Evolutionary conservation across 441 rosid genomes (phyloP).

Genomic region (Gossypium gossypioides): DNA sequence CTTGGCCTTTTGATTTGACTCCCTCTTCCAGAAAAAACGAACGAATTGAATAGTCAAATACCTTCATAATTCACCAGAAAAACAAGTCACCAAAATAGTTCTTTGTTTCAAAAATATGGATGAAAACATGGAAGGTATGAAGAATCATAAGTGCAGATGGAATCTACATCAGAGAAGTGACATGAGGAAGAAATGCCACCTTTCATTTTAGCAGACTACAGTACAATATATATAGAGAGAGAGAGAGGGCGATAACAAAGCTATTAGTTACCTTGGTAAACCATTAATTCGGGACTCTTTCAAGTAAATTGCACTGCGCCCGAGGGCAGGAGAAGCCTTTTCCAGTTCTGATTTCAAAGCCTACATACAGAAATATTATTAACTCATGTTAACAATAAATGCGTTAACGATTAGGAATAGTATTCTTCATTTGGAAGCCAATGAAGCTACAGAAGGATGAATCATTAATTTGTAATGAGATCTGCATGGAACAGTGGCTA

Average conservation of each 20-base stretch:
- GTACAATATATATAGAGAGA: background rate
- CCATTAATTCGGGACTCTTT: slow-evolving; percentile 77
- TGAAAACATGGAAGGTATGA: background rate
- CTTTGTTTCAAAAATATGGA: slow-evolving; percentile 10
- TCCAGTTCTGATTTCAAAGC: slow-evolving; percentile 86
- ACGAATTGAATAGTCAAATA: slow-evolving; percentile 95
- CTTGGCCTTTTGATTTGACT: slow-evolving; percentile 97
- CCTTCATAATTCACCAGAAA: slow-evolving; percentile 28
- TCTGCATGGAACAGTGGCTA: background rate
- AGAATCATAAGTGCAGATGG: background rate
- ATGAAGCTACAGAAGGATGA: background rate
- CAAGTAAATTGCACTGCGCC: slow-evolving; percentile 70
- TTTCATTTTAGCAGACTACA: background rate
- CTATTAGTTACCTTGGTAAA: slow-evolving; percentile 51
- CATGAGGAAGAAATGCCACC: slow-evolving; percentile 15
- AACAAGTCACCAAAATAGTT: slow-evolving; percentile 1
- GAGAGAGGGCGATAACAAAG: background rate
- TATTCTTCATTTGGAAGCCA: background rate
- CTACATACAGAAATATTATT: slow-evolving; percentile 27
- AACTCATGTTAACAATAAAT: slow-evolving; percentile 1
- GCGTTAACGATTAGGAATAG: background rate
- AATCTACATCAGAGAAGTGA: slow-evolving; percentile 17
- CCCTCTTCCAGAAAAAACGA: slow-evolving; percentile 99
- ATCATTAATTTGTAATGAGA: background rate
- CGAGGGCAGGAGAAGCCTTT: slow-evolving; percentile 77